Evolutionary conservation across 1,284 basidiomycete species (phyloP).

Genomic region (Tilletiopsis washingtonensis): DNA sequence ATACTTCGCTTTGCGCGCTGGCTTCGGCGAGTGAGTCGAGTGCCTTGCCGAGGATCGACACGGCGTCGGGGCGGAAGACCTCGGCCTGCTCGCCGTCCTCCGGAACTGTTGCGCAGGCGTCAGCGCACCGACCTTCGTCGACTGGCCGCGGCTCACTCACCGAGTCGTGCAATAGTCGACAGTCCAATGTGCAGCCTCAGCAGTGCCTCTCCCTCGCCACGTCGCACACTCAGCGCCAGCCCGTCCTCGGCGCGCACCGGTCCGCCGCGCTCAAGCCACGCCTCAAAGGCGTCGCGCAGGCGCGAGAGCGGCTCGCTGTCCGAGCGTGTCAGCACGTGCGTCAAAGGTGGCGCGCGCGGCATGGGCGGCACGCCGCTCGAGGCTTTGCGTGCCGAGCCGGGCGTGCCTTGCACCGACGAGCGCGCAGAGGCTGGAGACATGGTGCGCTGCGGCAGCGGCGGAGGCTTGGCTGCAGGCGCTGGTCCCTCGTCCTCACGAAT

Average conservation of each 20-base stretch:
- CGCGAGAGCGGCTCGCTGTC: conserved; percentile 3
- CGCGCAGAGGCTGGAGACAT: no score
- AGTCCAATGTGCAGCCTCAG: conserved; percentile 38
- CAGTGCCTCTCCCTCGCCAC: conserved; percentile 33
- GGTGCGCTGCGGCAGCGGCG: no score
- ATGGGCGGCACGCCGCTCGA: no score
- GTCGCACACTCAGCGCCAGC: not conserved
- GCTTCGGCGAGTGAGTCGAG: conserved; percentile 5
- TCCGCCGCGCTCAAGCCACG: conserved; percentile 18
- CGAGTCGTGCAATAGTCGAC: conserved; percentile 25
- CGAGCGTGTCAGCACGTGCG: not conserved
- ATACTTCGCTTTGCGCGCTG: not conserved
- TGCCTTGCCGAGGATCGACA: conserved; percentile 25
- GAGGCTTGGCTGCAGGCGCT: no score
- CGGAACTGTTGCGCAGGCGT: not conserved
- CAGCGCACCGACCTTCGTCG: conserved; percentile 5
- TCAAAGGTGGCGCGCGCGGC: not conserved
- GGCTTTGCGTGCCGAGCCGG: no score
- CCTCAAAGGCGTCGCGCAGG: conserved; percentile 32
- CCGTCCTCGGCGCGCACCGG: not conserved
- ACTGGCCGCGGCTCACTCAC: no score
- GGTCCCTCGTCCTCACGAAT: no score
- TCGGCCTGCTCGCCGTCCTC: conserved; percentile 18
- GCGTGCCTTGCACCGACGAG: no score
- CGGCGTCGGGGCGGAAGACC: conserved; percentile 29